A percentile compares a stretch with the other conserved stretches of the same genome.
Conservation (phyloP, 495 filamentous ascomycete genomes). For the Trichoderma virens region DNA sequence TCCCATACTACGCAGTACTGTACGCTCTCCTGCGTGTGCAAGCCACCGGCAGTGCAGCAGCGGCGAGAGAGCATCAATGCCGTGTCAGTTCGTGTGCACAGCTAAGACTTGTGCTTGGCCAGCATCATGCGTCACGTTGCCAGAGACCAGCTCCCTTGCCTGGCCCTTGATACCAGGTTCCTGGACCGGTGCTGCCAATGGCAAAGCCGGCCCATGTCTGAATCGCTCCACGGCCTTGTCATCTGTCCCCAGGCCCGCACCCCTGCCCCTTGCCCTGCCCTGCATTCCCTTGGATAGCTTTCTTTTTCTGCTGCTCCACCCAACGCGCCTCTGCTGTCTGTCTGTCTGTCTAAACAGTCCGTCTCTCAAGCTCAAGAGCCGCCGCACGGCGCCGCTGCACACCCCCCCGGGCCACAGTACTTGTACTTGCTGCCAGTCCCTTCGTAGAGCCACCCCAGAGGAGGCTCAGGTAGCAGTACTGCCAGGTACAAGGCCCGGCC, state of each 20-base stretch:
- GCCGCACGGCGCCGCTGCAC: not conserved
- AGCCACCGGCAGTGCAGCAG: no score
- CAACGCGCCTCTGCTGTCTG: not conserved
- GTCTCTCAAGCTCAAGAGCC: constrained; percentile 6
- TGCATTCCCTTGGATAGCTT: constrained; percentile 2
- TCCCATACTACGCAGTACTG: no score
- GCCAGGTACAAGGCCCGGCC: not conserved
- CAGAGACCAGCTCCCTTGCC: not conserved
- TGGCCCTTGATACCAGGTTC: constrained; percentile 2
- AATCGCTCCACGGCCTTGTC: not conserved
- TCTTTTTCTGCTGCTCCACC: not conserved
- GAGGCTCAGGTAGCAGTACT: not conserved
- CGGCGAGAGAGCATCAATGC: no score
- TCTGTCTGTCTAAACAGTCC: no score
- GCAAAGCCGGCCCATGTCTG: not conserved
- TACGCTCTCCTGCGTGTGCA: no score
- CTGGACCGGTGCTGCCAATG: constrained; percentile 7
- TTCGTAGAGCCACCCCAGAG: not conserved
- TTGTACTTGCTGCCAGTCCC: not conserved
- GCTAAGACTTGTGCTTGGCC: not conserved
- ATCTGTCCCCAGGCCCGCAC: not conserved
- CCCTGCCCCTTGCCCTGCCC: not conserved
- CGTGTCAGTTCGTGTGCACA: no score
- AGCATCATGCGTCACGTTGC: constrained; percentile 3
- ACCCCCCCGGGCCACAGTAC: not conserved